phyloP scores from a whole-genome alignment of 1,284 basidiomycete species.

The Hymenochaete sp. region DNA sequence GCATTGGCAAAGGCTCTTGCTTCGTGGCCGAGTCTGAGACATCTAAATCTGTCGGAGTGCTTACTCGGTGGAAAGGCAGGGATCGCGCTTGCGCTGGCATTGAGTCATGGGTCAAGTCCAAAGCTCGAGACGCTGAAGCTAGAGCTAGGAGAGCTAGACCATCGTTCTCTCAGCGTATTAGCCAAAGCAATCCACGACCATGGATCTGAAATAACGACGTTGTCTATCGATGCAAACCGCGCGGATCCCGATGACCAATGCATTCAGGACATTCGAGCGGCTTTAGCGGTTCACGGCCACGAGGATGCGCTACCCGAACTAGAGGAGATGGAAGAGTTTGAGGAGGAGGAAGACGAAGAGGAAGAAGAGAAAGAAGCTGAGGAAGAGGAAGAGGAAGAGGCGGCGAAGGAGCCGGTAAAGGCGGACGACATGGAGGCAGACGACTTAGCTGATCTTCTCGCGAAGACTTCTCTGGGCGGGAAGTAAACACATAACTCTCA shows the following conservation, averaged over 20 bases:
- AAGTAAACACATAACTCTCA: no score
- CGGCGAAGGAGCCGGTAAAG: conserved; percentile 25
- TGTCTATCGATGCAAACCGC: conserved; percentile 88
- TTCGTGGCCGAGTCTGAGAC: conserved; percentile 64
- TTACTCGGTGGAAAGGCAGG: conserved; percentile 53
- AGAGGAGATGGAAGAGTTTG: conserved; percentile 58
- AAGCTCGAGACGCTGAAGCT: conserved; percentile 71
- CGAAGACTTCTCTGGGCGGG: conserved; percentile 10
- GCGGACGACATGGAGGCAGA: conserved; percentile 22
- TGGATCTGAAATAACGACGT: conserved; percentile 46
- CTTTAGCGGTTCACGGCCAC: conserved; percentile 64
- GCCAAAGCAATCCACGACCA: conserved; percentile 56
- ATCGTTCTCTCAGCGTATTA: conserved; percentile 58
- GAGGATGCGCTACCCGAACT: conserved; percentile 75
- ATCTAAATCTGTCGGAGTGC: conserved; percentile 89
- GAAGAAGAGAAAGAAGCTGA: conserved; percentile 33
- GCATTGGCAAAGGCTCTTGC: conserved; percentile 69
- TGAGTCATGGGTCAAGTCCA: conserved; percentile 55
- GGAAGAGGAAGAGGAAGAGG: conserved; percentile 30
- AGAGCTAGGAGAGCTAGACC: conserved; percentile 86
- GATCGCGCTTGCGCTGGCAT: conserved; percentile 54
- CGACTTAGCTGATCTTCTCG: conserved; percentile 22
- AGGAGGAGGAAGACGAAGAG: conserved; percentile 38
- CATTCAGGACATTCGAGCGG: conserved; percentile 54
- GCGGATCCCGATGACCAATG: conserved; percentile 75